A percentile compares a stretch with the other conserved stretches of the same genome.
These are phyloP conservation scores for Argentina anserina DNA, from an alignment of 306 rosid genomes.

Conservation along the genomic window DNA sequence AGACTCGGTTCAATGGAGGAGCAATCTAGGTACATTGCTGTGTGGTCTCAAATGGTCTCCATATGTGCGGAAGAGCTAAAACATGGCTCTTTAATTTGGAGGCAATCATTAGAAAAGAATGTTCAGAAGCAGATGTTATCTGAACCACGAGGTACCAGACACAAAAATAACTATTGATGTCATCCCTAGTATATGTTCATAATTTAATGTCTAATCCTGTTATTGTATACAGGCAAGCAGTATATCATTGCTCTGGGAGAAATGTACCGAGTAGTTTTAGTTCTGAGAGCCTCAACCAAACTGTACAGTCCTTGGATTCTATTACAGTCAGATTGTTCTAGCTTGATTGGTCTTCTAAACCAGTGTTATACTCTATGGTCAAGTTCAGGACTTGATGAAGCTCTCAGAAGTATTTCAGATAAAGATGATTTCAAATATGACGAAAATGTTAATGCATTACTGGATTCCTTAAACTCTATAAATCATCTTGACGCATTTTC, in stretches of 20 bases:
- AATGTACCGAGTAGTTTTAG: slow-evolving; percentile 70
- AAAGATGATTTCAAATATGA: slow-evolving; percentile 29
- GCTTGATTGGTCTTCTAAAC: slow-evolving; percentile 46
- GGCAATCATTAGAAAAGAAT: slow-evolving; percentile 47
- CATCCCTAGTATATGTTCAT: neutral
- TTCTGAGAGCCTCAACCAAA: slow-evolving; percentile 61
- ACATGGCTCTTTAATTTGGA: slow-evolving; percentile 81
- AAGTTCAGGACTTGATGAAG: slow-evolving; percentile 72
- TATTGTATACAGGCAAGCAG: slow-evolving; percentile 47
- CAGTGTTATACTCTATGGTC: slow-evolving; percentile 70
- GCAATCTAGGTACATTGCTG: slow-evolving; percentile 56
- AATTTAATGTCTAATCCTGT: slow-evolving; percentile 1
- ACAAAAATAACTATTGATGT: neutral
- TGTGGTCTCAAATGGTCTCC: slow-evolving; percentile 58
- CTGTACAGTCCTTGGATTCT: slow-evolving; percentile 72
- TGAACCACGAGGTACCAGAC: slow-evolving; percentile 59
- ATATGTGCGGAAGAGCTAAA: slow-evolving; percentile 72
- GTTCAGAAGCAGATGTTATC: slow-evolving; percentile 51
- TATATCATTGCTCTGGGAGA: slow-evolving; percentile 75
- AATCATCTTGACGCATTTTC: slow-evolving; percentile 52
- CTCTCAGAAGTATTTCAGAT: slow-evolving; percentile 48
- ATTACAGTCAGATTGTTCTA: slow-evolving; percentile 34
- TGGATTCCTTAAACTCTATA: slow-evolving; percentile 58
- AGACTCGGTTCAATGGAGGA: slow-evolving; percentile 60
- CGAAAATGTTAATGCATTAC: slow-evolving; percentile 32